Percentiles rank a stretch among this genome's conserved stretches.
Conservation (phyloP, 2,329 filamentous ascomycete genomes). For the Cercospora zeae-maydis region DNA sequence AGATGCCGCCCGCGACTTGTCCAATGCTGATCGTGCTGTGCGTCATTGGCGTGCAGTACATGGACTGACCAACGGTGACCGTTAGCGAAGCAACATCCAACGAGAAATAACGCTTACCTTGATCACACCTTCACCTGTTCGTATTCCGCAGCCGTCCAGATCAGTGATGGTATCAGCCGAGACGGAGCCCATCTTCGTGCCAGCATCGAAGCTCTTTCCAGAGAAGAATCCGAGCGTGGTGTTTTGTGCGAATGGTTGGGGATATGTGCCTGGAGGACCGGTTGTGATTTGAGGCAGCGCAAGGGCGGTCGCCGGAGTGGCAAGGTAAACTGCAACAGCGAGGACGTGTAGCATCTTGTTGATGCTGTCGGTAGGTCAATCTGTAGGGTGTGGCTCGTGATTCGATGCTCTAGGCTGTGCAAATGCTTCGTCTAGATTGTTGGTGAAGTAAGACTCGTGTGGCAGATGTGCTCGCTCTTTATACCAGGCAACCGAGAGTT, state of each 20-base stretch:
- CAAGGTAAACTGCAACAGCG: background rate
- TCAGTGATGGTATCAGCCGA: background rate
- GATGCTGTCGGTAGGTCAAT: background rate
- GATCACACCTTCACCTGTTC: constrained; percentile 2
- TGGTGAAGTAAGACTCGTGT: background rate
- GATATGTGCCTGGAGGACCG: constrained; percentile 1
- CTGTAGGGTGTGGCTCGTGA: background rate
- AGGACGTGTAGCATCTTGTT: background rate
- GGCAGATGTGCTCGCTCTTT: background rate
- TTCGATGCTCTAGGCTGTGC: background rate
- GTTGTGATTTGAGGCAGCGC: constrained; percentile 15
- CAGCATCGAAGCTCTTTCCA: constrained; percentile 5
- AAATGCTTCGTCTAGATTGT: background rate
- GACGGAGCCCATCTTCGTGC: constrained; percentile 4
- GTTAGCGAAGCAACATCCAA: background rate
- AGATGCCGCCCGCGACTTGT: constrained; percentile 19
- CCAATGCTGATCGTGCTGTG: constrained; percentile 21
- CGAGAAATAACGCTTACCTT: background rate
- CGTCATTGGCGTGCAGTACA: constrained; percentile 14
- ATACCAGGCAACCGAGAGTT: background rate
- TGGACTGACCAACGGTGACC: background rate
- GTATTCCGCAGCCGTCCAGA: constrained; percentile 10
- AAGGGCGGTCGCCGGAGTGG: background rate
- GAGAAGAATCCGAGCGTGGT: constrained; percentile 17
- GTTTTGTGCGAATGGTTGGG: constrained; percentile 9